A percentile compares a stretch with the other conserved stretches of the same genome.
phyloP scores from a whole-genome alignment of 495 filamentous ascomycete genomes.

The Penicillium flavigenum region DNA sequence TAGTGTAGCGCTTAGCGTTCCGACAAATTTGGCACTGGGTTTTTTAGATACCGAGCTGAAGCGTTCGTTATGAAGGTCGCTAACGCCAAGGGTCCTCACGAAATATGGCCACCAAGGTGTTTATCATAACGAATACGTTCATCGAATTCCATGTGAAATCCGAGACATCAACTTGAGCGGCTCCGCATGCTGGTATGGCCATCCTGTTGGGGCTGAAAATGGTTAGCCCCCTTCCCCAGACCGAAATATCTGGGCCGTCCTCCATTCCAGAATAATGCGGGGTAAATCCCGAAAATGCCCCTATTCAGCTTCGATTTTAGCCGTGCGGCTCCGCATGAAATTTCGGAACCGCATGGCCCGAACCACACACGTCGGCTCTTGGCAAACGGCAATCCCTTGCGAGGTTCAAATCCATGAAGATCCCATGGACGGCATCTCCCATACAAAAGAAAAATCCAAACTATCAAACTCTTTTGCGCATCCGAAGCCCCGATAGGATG shows the following conservation, averaged over 20 bases:
- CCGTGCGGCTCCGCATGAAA: slow-evolving; percentile 15
- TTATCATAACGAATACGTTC: neutral
- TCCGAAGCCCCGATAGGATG: neutral
- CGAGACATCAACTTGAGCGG: neutral
- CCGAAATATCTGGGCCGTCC: neutral
- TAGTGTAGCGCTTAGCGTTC: neutral
- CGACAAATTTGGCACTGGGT: neutral
- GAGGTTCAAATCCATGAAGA: too few relatives aligned
- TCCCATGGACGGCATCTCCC: neutral
- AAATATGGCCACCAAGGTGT: neutral
- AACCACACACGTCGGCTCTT: neutral
- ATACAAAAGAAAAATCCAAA: neutral
- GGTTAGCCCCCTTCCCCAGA: neutral
- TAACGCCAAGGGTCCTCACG: neutral
- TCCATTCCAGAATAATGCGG: neutral
- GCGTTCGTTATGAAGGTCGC: neutral
- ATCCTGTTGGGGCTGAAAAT: neutral
- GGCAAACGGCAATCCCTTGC: neutral
- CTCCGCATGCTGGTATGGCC: slow-evolving; percentile 8
- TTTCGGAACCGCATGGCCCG: slow-evolving; percentile 8
- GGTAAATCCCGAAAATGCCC: neutral
- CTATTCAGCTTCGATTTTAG: neutral
- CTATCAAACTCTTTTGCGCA: neutral
- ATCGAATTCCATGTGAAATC: neutral
- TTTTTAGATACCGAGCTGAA: neutral